phyloP scores from a whole-genome alignment of 371 early-diverging fungal genomes.

The Mortierella sp. region DNA sequence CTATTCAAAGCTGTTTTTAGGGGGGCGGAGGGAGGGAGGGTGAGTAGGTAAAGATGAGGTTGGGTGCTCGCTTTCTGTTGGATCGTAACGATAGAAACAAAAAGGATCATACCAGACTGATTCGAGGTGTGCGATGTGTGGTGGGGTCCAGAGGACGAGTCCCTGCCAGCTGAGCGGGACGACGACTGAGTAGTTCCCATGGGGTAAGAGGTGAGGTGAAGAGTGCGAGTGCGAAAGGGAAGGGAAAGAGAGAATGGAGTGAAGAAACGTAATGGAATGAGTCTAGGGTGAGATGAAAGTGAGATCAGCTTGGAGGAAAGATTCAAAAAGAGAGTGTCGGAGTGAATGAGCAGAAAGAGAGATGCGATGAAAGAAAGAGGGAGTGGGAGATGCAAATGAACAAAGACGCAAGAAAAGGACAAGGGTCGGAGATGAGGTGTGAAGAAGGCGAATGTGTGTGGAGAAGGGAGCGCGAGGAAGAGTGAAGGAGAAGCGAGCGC shows the following conservation, averaged over 20 bases:
- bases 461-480: neutral
- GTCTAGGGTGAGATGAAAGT: neutral
- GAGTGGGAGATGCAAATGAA: constrained; percentile 9
- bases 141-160: constrained; percentile 6
- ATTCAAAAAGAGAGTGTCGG: neutral
- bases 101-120: constrained; percentile 9
- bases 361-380: neutral
- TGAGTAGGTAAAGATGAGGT: neutral
- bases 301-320: too few relatives aligned
- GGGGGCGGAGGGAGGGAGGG: neutral
- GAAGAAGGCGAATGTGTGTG: neutral
- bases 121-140: neutral
- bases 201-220: neutral
- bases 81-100: neutral
- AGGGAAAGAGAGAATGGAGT: neutral
- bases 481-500: too few relatives aligned
- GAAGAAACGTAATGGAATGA: neutral
- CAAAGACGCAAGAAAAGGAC: neutral
- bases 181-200: constrained; percentile 45
- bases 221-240: neutral
- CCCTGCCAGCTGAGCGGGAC: constrained; percentile 25
- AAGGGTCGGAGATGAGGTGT: constrained; percentile 1
- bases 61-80: neutral
- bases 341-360: neutral
- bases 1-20: constrained; percentile 32